Evolutionary conservation across 441 rosid species (phyloP).

Genomic region (Eruca vesicaria): DNA sequence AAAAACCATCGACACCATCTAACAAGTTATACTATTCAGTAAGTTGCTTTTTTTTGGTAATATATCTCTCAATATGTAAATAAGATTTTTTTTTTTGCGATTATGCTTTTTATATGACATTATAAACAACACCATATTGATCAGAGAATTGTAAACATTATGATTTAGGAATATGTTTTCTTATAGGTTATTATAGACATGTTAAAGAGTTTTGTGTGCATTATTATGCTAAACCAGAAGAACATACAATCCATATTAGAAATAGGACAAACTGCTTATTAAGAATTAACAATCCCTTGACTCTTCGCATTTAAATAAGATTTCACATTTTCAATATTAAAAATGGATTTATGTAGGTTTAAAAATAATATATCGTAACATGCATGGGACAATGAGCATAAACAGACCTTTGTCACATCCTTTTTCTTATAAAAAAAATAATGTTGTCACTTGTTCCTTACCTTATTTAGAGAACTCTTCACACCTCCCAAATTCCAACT

Average conservation of each 20-base stretch:
- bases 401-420: conserved; percentile 23
- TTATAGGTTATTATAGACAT: background rate
- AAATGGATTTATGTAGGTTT: background rate
- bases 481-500: conserved; percentile 24
- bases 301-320: background rate
- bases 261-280: background rate
- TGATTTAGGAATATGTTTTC: background rate
- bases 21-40: no score
- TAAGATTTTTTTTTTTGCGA: background rate
- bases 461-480: conserved; percentile 15
- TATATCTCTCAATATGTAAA: background rate
- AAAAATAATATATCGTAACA: background rate
- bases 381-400: conserved; percentile 26
- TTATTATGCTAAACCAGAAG: background rate
- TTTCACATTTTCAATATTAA: background rate
- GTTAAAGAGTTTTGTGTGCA: background rate
- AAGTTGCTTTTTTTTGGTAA: no score
- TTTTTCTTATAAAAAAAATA: conserved; percentile 13
- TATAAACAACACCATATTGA: background rate
- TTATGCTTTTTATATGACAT: background rate
- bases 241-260: background rate
- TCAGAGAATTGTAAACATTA: background rate
- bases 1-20: no score
- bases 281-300: background rate
- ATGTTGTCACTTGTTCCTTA: conserved; percentile 22